Evolutionary conservation across 2,329 filamentous ascomycete genomes (phyloP).

Genomic region (Passalora sequoiae): DNA sequence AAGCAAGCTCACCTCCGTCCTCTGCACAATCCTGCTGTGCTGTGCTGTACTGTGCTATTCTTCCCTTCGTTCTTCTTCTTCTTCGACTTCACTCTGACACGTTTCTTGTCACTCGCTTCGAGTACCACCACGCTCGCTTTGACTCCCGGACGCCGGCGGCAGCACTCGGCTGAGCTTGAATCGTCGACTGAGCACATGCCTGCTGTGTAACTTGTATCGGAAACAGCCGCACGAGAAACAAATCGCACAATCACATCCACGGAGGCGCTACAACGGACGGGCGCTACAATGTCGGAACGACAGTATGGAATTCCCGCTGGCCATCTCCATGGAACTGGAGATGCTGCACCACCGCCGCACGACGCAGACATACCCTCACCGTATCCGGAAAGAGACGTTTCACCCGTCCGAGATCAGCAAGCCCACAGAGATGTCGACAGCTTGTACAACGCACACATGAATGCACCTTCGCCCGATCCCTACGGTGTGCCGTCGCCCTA

Average conservation of each 20-base stretch:
- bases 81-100: too few species aligned
- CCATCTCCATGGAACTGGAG: constrained; percentile 11
- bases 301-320: constrained; percentile 23
- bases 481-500: constrained; percentile 9
- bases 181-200: too few species aligned
- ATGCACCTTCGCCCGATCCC: constrained; percentile 21
- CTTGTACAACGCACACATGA: constrained; percentile 20
- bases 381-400: constrained; percentile 4
- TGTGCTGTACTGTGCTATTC: too few species aligned
- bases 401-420: constrained; percentile 6
- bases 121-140: too few species aligned
- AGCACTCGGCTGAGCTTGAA: too few species aligned
- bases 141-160: too few species aligned
- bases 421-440: constrained; percentile 29
- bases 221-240: background rate
- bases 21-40: too few species aligned
- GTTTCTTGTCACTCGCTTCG: too few species aligned
- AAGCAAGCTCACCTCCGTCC: too few species aligned
- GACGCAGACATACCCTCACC: constrained; percentile 1
- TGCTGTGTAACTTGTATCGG: background rate
- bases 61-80: too few species aligned
- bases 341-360: constrained; percentile 12
- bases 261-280: too few species aligned
- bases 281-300: constrained; percentile 18
- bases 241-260: too few species aligned